These are phyloP conservation scores for Lepidopterella palustris DNA, from an alignment of 495 filamentous ascomycete species.

Conservation along the genomic window DNA sequence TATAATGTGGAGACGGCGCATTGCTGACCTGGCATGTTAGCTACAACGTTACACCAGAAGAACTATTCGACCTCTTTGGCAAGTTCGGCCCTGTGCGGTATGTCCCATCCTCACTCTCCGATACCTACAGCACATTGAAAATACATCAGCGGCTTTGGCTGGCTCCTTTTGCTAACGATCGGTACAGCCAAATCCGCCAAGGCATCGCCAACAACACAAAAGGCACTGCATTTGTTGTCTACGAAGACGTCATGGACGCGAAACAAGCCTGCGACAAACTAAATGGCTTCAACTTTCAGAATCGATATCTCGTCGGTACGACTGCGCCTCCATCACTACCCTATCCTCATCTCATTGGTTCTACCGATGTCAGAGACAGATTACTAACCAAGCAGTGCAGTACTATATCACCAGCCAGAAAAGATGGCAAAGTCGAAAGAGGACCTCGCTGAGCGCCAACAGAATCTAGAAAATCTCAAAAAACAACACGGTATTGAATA, in stretches of 20 bases:
- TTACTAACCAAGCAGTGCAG: conserved; percentile 40
- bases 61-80: conserved; percentile 90
- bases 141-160: not conserved
- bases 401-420: conserved; percentile 97
- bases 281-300: conserved; percentile 99
- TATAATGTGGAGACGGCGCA: conserved; percentile 13
- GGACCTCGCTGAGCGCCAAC: conserved; percentile 87
- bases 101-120: conserved; percentile 27
- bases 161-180: conserved; percentile 3
- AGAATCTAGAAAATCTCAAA: conserved; percentile 97
- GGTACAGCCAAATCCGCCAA: conserved; percentile 86
- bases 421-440: conserved; percentile 93
- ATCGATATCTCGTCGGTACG: conserved; percentile 97
- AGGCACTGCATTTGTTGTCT: conserved; percentile 97
- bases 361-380: not conserved
- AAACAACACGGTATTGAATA: conserved; percentile 97
- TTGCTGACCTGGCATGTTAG: conserved; percentile 39
- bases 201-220: conserved; percentile 96
- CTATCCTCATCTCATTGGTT: not conserved
- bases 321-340: not conserved
- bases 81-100: conserved; percentile 94
- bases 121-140: not conserved
- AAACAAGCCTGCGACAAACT: conserved; percentile 98
- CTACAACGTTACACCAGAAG: conserved; percentile 92
- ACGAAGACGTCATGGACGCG: conserved; percentile 98